Conservation (phyloP, 2,329 filamentous ascomycete species). For the Xylaria polymorpha region DNA sequence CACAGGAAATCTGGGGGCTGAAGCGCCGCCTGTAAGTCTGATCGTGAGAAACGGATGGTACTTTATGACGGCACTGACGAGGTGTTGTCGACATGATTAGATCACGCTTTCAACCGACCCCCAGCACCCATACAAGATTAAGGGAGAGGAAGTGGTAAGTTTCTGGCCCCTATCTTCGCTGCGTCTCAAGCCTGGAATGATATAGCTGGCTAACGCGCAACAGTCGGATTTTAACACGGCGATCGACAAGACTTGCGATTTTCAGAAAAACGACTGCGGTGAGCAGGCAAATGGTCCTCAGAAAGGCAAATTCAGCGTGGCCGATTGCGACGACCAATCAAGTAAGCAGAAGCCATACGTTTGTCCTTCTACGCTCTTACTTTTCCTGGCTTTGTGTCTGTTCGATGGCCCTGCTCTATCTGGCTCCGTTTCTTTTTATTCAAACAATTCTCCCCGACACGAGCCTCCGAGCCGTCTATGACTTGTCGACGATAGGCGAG, state of each 20-base stretch:
- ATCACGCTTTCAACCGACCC: slow-evolving; percentile 26
- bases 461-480: not conserved
- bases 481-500: not conserved
- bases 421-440: not conserved
- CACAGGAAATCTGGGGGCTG: slow-evolving; percentile 10
- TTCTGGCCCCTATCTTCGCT: not conserved
- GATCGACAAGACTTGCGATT: slow-evolving; percentile 59
- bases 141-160: slow-evolving; percentile 23
- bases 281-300: slow-evolving; percentile 53
- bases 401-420: not conserved
- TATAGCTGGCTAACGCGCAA: not conserved
- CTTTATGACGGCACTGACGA: slow-evolving; percentile 1
- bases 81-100: slow-evolving; percentile 4
- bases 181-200: not conserved
- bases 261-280: slow-evolving; percentile 62
- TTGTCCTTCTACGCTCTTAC: not conserved
- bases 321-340: slow-evolving; percentile 59
- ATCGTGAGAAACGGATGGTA: not conserved
- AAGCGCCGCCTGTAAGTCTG: slow-evolving; percentile 24
- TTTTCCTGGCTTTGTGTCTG: not conserved
- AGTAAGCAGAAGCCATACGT: slow-evolving; percentile 51
- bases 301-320: slow-evolving; percentile 51
- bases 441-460: not conserved
- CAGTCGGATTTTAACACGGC: slow-evolving; percentile 58
- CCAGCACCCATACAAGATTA: slow-evolving; percentile 23